Conservation (phyloP, 495 filamentous ascomycete genomes). For the Saxophila tyrrhenica region DNA sequence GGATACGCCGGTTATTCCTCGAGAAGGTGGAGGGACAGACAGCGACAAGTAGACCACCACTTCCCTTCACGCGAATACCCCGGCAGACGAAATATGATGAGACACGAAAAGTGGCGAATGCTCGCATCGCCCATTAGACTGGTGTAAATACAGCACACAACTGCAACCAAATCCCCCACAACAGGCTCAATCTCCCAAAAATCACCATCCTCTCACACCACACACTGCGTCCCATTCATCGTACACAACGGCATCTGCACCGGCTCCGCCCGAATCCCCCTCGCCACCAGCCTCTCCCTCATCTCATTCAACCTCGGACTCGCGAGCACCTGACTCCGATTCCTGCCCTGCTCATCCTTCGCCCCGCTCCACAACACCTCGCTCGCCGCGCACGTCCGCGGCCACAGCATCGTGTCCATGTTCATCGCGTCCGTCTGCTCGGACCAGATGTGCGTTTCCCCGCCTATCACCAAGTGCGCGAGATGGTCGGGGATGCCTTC, state of each 20-base stretch:
- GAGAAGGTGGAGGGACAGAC: background rate
- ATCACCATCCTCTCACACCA: background rate
- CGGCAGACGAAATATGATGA: too few species aligned
- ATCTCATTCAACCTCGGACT: slow-evolving; percentile 55
- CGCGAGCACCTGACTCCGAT: slow-evolving; percentile 54
- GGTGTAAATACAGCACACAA: background rate
- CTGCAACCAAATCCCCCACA: too few species aligned
- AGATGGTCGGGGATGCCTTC: slow-evolving; percentile 44
- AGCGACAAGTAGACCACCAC: too few species aligned
- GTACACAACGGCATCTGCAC: slow-evolving; percentile 45
- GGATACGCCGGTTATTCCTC: background rate
- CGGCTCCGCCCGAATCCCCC: slow-evolving; percentile 50
- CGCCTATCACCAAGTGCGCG: slow-evolving; percentile 57
- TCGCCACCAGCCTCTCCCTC: slow-evolving; percentile 56
- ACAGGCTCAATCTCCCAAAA: too few species aligned
- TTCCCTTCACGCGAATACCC: too few species aligned
- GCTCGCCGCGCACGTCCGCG: slow-evolving; percentile 53
- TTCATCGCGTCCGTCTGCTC: slow-evolving; percentile 64
- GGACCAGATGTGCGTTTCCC: slow-evolving; percentile 66
- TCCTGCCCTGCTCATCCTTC: slow-evolving; percentile 45
- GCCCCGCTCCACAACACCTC: slow-evolving; percentile 69
- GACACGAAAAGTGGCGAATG: too few species aligned
- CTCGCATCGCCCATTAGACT: too few species aligned
- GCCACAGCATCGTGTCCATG: slow-evolving; percentile 64
- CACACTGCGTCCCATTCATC: slow-evolving; percentile 30